Conservation (phyloP, 2,329 filamentous ascomycete genomes). For the Leptoxyphium fumago region DNA sequence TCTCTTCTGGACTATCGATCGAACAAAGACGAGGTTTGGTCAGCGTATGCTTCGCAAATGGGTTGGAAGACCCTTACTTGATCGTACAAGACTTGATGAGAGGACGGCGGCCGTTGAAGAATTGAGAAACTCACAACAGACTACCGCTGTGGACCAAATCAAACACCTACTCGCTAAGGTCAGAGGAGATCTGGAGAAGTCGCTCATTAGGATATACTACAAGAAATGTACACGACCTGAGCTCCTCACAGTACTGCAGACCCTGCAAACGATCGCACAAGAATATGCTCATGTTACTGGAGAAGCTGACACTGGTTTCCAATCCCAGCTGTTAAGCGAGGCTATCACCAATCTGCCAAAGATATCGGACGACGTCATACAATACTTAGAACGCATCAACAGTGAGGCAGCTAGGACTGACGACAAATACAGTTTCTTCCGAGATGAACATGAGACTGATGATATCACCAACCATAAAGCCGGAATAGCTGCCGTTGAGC, state of each 20-base stretch:
- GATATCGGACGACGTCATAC: slow-evolving; percentile 58
- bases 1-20: slow-evolving; percentile 88
- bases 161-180: slow-evolving; percentile 55
- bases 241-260: slow-evolving; percentile 70
- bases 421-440: slow-evolving; percentile 91
- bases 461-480: slow-evolving; percentile 79
- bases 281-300: slow-evolving; percentile 57
- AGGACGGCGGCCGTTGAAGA: slow-evolving; percentile 78
- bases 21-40: slow-evolving; percentile 80
- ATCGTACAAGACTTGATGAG: slow-evolving; percentile 58
- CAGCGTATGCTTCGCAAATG: slow-evolving; percentile 81
- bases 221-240: slow-evolving; percentile 87
- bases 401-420: slow-evolving; percentile 66
- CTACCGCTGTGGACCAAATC: slow-evolving; percentile 55
- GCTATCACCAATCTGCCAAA: slow-evolving; percentile 62
- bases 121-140: slow-evolving; percentile 54
- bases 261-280: slow-evolving; percentile 64
- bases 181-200: slow-evolving; percentile 77
- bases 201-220: slow-evolving; percentile 90
- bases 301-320: slow-evolving; percentile 55
- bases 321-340: slow-evolving; percentile 51
- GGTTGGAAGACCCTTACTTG: slow-evolving; percentile 80
- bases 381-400: slow-evolving; percentile 74
- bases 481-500: slow-evolving; percentile 84
- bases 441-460: slow-evolving; percentile 74